These are phyloP conservation scores for Gleditsia sinensis DNA, from an alignment of 306 rosid species.

Conservation along the genomic window DNA sequence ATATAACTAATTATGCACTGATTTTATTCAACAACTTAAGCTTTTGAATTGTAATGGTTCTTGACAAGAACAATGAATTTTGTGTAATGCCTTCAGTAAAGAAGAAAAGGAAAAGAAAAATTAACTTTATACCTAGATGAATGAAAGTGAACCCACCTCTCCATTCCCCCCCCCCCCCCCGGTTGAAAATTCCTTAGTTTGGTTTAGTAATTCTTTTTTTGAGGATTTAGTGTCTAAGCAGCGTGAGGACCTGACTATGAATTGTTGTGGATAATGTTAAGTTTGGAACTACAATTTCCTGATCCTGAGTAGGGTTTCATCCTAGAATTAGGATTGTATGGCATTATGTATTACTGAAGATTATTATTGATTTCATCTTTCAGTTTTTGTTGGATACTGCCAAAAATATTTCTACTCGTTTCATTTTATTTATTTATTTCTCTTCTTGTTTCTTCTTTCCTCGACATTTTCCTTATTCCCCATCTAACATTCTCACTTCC, in stretches of 20 bases:
- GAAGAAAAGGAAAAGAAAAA: not conserved
- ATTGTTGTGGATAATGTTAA: too few relatives aligned
- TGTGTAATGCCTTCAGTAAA: not conserved
- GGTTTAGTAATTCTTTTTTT: not conserved
- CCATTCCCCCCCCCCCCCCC: too few relatives aligned
- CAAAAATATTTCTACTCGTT: not conserved
- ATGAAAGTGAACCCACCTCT: too few relatives aligned
- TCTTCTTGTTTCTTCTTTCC: too few relatives aligned
- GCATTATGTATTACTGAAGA: not conserved
- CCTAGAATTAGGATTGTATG: not conserved
- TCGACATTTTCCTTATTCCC: not conserved
- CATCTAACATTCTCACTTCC: slow-evolving; percentile 25
- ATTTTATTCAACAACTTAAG: too few relatives aligned
- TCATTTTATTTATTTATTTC: not conserved
- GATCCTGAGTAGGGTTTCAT: slow-evolving; percentile 1
- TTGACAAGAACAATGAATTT: slow-evolving; percentile 2
- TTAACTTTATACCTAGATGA: not conserved
- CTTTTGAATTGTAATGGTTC: too few relatives aligned
- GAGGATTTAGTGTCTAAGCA: too few relatives aligned
- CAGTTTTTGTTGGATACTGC: slow-evolving; percentile 1
- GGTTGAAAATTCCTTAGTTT: too few relatives aligned
- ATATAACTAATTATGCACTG: too few relatives aligned
- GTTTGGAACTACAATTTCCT: not conserved
- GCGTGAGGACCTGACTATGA: too few relatives aligned
- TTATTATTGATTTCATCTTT: slow-evolving; percentile 1